Evolutionary conservation across 2,329 filamentous ascomycete species (phyloP), one percentile per base, ranked within the genome.

Genomic region (Venturia asperata): DNA sequence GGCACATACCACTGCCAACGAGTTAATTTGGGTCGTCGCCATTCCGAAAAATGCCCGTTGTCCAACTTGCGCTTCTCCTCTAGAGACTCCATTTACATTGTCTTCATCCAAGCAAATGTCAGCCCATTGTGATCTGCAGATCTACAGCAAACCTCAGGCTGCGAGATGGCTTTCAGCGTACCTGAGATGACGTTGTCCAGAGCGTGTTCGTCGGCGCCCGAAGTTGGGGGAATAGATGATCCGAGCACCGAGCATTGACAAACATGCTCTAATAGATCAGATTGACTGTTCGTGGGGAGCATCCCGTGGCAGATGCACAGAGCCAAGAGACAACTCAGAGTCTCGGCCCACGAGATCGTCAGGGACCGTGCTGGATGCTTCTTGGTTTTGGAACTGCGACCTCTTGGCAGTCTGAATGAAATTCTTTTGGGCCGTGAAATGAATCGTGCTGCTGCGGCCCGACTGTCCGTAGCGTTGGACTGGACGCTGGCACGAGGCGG

Each of bases 301-400:
- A 13, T 30, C 49, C 10, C 49, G 27, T 34, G 27, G 49, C 5
- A 55, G 49, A 55, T 55, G 24, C 13, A 19, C 4, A 19, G 19
- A 56, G 52, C 52, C 52, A 58, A 58, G 52, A 58, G 30, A 58
- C 30, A 58, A 58, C 52, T 34, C 17, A 58, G 24, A n/a, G 15
- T 41, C 9, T 41, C 30, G 6, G 30, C 9, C 52, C 13, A n/a
- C 27, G 17, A 37, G 52, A 58, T 58, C 30, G 15, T 58, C 52
- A 58, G 30, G 30, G 30, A n/a, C 52, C 15, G 52, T 58, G 15
- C 37, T 37, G 13, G 49, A 17, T 17, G 27, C 49, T 11, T 47
- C 45, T 47, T 47, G 49, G 30, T 6, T 13, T 34, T 56, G 27
- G 27, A 19, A 34, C 27, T 30, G 21, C 47, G 47, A 58, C 52